Evolutionary conservation across 805 yeast species (phyloP).

Genomic region (Wickerhamomyces xylosicus): DNA sequence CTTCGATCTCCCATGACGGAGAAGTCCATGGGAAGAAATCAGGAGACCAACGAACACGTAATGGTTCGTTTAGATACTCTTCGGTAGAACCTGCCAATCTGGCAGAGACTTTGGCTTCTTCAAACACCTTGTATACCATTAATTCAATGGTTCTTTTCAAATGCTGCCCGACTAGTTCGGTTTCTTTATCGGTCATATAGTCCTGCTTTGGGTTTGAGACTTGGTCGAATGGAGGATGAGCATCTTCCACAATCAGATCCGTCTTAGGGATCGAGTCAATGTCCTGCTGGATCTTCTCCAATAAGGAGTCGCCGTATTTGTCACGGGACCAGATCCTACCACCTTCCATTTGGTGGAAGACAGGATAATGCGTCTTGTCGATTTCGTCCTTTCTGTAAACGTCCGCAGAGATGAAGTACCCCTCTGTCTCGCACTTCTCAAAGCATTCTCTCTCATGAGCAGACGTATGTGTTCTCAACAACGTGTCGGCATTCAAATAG

Average conservation of each 20-base stretch:
- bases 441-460: conserved; percentile 94
- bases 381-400: conserved; percentile 94
- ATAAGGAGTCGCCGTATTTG: conserved; percentile 25
- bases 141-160: conserved; percentile 80
- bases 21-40: conserved; percentile 98
- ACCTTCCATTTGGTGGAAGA: conserved; percentile 96
- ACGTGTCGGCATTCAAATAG: conserved; percentile 61
- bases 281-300: conserved; percentile 42
- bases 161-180: conserved; percentile 61
- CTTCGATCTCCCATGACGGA: conserved; percentile 97
- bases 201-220: conserved; percentile 71
- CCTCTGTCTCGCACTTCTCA: conserved; percentile 55
- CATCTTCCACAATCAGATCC: conserved; percentile 71
- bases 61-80: conserved; percentile 58
- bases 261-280: conserved; percentile 56
- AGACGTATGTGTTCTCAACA: conserved; percentile 89
- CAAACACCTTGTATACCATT: conserved; percentile 74
- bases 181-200: conserved; percentile 61
- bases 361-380: conserved; percentile 94
- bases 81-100: conserved; percentile 47
- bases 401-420: conserved; percentile 89
- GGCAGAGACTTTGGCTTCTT: conserved; percentile 55
- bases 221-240: conserved; percentile 39
- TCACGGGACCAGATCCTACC: conserved; percentile 72
- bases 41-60: conserved; percentile 88